Base-by-base conservation (phyloP, 2,329 filamentous ascomycete species). In the Exophiala lecanii-corni region DNA sequence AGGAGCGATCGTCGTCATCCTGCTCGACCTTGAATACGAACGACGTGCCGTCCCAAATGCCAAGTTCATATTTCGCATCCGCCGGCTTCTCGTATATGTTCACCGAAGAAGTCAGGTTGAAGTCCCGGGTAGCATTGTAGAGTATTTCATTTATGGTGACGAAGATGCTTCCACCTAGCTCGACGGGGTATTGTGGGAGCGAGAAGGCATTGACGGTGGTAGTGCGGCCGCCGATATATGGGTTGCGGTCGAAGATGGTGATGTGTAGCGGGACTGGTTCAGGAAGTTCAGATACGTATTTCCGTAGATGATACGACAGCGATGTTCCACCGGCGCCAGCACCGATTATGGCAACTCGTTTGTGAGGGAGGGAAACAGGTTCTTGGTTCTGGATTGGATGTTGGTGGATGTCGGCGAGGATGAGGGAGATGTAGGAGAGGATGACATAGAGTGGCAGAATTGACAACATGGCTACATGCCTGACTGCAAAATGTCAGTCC, bases 151-250 rank as follows among this genome's bases (percentile, higher is more conserved):
- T 98, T 32, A 84, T 77, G 36, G 83, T 64, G 33, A 97, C 86
- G 60, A 97, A 98, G 56, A 97, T 95, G 49, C 84, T 91, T 9
- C 86, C 92, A 12, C 92, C 92, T 1, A 97, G 72, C 63, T 98
- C 92, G 25, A 95, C 76, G 1, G 84, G 84, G 28, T 81, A 69
- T 0, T 68, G 51, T 2, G 81, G 71, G 55, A 91, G 74, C 51
- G 78, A 75, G 60, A 84, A 91, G 2, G 81, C 82, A 57, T 89
- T 72, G 13, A 95, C 84, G 1, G 89, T 97, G 20, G 89, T 86
- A 5, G 85, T 85, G 18, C 92, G 85, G 6, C 92, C 92, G 20
- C 92, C 92, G 32, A 97, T 74, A 54, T 81, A 86, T 21, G 71
- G 63, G 12, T 79, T 81, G 55, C 82, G 84, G 59, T 98, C 92